These are phyloP conservation scores for Leccinum variicolor DNA, from an alignment of 768 basidiomycete genomes.

Conservation along the genomic window DNA sequence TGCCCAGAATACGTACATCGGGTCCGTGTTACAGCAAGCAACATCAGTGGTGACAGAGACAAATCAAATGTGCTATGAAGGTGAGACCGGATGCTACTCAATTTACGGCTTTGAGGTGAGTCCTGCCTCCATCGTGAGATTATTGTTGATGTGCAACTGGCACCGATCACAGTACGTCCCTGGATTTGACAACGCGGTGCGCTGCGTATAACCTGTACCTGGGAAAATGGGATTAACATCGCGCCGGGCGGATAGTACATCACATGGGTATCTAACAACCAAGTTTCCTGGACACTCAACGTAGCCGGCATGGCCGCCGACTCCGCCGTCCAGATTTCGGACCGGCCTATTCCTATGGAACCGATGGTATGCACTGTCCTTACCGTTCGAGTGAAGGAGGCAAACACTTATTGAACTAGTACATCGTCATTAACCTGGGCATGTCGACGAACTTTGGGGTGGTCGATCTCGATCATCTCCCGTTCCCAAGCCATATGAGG, in stretches of 20 bases:
- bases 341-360: slow-evolving; percentile 72
- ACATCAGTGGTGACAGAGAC: slow-evolving; percentile 71
- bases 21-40: slow-evolving; percentile 73
- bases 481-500: slow-evolving; percentile 47
- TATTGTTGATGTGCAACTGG: neutral
- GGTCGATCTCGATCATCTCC: slow-evolving; percentile 51
- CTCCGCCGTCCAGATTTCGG: slow-evolving; percentile 52
- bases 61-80: slow-evolving; percentile 68
- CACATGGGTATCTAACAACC: slow-evolving; percentile 73
- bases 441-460: slow-evolving; percentile 58
- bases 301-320: slow-evolving; percentile 68
- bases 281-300: slow-evolving; percentile 71
- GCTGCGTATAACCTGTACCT: slow-evolving; percentile 18
- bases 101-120: slow-evolving; percentile 77
- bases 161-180: slow-evolving; percentile 25
- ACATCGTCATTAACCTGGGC: slow-evolving; percentile 56
- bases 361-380: slow-evolving; percentile 62
- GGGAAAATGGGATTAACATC: neutral
- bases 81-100: slow-evolving; percentile 56
- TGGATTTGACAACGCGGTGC: slow-evolving; percentile 65
- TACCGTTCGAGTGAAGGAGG: neutral
- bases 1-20: slow-evolving; percentile 59
- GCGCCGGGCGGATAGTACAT: slow-evolving; percentile 55
- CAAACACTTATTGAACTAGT: slow-evolving; percentile 29
- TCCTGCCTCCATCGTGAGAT: neutral